Conservation (phyloP, 768 basidiomycete species). For the Exidia glandulosa region DNA sequence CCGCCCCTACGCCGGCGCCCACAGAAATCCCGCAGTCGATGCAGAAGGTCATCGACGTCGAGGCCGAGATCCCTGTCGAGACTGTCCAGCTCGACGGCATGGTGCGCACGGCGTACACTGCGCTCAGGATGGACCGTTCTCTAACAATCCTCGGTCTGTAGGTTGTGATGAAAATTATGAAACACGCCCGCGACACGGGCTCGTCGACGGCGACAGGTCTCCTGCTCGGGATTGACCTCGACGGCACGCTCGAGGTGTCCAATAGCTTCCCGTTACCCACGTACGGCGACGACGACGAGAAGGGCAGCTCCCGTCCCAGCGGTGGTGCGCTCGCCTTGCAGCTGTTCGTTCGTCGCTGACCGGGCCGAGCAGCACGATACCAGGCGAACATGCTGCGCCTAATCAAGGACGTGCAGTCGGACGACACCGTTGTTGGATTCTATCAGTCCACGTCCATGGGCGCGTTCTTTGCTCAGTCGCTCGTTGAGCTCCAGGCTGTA, state of each 20-base stretch:
- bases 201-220: slow-evolving; percentile 72
- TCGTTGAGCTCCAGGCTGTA: slow-evolving; percentile 74
- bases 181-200: slow-evolving; percentile 74
- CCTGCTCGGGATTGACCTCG: slow-evolving; percentile 83
- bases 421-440: slow-evolving; percentile 88
- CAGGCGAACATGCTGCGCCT: slow-evolving; percentile 77
- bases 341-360: slow-evolving; percentile 6
- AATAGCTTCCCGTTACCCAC: slow-evolving; percentile 82
- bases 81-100: slow-evolving; percentile 77
- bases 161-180: slow-evolving; percentile 90
- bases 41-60: slow-evolving; percentile 88
- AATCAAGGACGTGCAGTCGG: slow-evolving; percentile 81
- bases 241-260: slow-evolving; percentile 82
- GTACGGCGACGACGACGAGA: slow-evolving; percentile 64
- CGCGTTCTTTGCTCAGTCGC: slow-evolving; percentile 70
- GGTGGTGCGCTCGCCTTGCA: too few species aligned
- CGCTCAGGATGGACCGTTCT: not conserved
- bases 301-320: too few species aligned
- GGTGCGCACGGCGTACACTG: slow-evolving; percentile 35
- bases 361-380: slow-evolving; percentile 49
- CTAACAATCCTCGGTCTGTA: slow-evolving; percentile 19
- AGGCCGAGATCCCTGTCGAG: slow-evolving; percentile 74
- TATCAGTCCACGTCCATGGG: slow-evolving; percentile 85
- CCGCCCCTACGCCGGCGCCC: slow-evolving; percentile 48
- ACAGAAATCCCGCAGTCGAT: slow-evolving; percentile 84